phyloP scores from a whole-genome alignment of 768 basidiomycete species.

The Terana coerulea region DNA sequence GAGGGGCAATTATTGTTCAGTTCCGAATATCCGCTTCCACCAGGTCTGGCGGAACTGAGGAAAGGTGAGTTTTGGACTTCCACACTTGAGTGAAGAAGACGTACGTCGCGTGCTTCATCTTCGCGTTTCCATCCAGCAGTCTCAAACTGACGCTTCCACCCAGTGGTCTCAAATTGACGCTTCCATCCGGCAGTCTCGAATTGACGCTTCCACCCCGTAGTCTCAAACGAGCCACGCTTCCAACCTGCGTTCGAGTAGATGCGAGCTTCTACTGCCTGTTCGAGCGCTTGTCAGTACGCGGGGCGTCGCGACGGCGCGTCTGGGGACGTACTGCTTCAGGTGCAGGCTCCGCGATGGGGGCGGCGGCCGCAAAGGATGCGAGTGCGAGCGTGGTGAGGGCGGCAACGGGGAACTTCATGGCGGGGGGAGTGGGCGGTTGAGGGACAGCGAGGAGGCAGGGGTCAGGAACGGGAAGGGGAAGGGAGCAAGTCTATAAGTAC shows the following conservation, averaged over 20 bases:
- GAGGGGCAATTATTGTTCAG: too few species aligned
- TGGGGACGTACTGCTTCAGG: too few species aligned
- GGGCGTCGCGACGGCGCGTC: too few species aligned
- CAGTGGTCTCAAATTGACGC: background rate
- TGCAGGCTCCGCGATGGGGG: conserved; percentile 19
- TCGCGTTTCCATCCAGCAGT: conserved; percentile 10
- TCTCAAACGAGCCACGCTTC: background rate
- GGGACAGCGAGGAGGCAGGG: background rate
- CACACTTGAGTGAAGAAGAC: too few species aligned
- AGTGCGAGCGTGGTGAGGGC: conserved; percentile 21
- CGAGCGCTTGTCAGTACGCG: too few species aligned
- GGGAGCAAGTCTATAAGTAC: conserved; percentile 1
- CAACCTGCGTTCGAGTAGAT: too few species aligned
- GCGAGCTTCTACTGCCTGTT: too few species aligned
- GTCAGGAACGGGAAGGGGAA: background rate
- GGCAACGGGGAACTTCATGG: conserved; percentile 19
- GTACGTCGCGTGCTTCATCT: background rate
- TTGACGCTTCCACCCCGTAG: background rate
- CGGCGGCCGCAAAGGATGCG: conserved; percentile 20
- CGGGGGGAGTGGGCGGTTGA: background rate
- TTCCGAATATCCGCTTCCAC: too few species aligned
- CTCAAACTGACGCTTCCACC: background rate
- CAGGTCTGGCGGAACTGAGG: too few species aligned
- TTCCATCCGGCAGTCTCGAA: background rate
- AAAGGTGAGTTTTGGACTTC: too few species aligned